Evolutionary conservation across 75 land plant genomes (phyloP).

Genomic region (Adiantum capillusveneris): DNA sequence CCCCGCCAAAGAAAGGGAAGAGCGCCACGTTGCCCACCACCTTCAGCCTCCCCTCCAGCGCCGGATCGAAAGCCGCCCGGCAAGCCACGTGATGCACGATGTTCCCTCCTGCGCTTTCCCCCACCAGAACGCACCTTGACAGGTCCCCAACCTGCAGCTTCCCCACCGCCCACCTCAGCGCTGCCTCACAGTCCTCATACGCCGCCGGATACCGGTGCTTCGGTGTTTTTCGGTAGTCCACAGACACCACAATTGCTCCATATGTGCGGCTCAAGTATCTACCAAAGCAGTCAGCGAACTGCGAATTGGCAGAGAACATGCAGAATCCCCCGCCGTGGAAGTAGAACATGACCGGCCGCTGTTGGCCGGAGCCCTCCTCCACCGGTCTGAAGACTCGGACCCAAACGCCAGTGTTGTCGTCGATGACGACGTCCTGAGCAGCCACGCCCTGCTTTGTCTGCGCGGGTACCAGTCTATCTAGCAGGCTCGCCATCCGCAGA

Average conservation of each 20-base stretch:
- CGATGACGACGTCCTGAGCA: too few species aligned
- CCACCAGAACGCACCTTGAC: slow-evolving; percentile 32
- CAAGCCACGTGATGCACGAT: slow-evolving; percentile 61
- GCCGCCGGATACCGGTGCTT: slow-evolving; percentile 55
- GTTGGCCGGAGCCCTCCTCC: too few species aligned
- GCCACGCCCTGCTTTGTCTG: too few species aligned
- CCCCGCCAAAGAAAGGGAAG: slow-evolving; percentile 63
- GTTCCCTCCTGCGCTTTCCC: slow-evolving; percentile 78
- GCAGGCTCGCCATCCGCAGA: too few species aligned
- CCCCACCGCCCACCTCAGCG: slow-evolving; percentile 30
- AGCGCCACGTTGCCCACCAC: slow-evolving; percentile 42
- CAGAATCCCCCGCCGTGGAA: slow-evolving; percentile 89
- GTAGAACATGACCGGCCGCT: slow-evolving; percentile 66
- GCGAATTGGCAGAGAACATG: slow-evolving; percentile 28
- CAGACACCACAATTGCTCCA: slow-evolving; percentile 58
- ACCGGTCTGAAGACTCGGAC: too few species aligned
- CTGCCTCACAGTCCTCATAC: slow-evolving; percentile 62
- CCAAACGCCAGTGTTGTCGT: too few species aligned
- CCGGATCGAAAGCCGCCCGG: slow-evolving; percentile 19
- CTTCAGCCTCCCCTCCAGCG: slow-evolving; percentile 25
- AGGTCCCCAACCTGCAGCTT: slow-evolving; percentile 9
- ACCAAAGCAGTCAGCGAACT: slow-evolving; percentile 42
- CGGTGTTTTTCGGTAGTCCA: slow-evolving; percentile 66
- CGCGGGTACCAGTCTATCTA: too few species aligned
- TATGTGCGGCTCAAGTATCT: slow-evolving; percentile 38